Conservation (phyloP, 768 basidiomycete genomes). For the Suillus tomentosus region DNA sequence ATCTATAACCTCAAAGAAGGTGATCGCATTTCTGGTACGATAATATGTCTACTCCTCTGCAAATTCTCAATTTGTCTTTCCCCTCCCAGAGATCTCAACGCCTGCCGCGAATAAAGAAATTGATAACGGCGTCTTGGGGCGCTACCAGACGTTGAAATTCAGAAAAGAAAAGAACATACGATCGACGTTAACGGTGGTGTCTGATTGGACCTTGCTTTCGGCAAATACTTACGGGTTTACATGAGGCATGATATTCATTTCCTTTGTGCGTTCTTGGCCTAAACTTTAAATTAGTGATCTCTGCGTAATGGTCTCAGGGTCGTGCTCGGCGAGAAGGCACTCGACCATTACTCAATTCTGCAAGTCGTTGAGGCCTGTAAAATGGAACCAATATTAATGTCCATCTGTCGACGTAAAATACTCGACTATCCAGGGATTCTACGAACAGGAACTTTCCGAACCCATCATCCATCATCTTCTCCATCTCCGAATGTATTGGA, state of each 20-base stretch:
- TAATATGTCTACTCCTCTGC: background rate
- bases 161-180: background rate
- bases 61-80: background rate
- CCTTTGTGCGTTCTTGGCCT: background rate
- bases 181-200: background rate
- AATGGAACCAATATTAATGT: background rate
- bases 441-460: conserved; percentile 3
- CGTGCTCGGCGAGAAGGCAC: background rate
- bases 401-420: conserved; percentile 1
- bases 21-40: background rate
- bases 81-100: background rate
- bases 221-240: background rate
- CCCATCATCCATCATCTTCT: background rate
- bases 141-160: background rate
- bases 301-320: conserved; percentile 2
- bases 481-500: background rate
- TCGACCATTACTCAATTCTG: background rate
- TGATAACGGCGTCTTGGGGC: background rate
- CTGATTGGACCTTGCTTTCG: background rate
- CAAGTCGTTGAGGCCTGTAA: background rate
- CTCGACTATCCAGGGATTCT: background rate
- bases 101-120: background rate
- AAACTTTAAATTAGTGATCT: conserved; percentile 3
- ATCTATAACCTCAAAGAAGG: background rate
- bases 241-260: conserved; percentile 2